Evolutionary conservation across 2,329 filamentous ascomycete genomes (phyloP).

Genomic region (Colletotrichum nymphaeae): DNA sequence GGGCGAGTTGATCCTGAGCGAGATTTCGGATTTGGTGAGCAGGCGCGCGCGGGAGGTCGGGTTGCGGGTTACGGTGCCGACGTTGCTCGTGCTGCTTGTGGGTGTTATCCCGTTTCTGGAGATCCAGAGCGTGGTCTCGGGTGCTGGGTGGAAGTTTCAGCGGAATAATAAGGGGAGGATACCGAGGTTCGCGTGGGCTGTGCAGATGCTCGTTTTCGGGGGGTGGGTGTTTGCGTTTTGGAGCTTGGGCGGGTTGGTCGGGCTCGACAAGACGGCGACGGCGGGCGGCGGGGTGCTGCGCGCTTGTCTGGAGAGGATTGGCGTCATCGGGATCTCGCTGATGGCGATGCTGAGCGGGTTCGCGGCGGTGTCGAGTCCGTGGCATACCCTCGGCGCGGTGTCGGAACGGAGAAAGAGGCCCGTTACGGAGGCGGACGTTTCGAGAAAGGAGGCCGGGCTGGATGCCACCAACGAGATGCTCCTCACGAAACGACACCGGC

Average conservation of each 20-base stretch:
- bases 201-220: slow-evolving; percentile 72
- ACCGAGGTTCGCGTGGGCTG: slow-evolving; percentile 71
- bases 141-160: slow-evolving; percentile 72
- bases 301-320: slow-evolving; percentile 76
- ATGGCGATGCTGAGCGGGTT: slow-evolving; percentile 93
- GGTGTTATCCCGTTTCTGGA: slow-evolving; percentile 83
- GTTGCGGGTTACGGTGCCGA: slow-evolving; percentile 75
- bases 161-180: slow-evolving; percentile 66
- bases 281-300: slow-evolving; percentile 51
- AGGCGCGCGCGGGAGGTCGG: slow-evolving; percentile 74
- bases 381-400: slow-evolving; percentile 81
- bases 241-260: slow-evolving; percentile 75
- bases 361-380: slow-evolving; percentile 87
- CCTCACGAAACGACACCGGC: slow-evolving; percentile 76
- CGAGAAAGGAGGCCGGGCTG: slow-evolving; percentile 81
- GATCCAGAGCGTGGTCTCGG: slow-evolving; percentile 72
- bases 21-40: slow-evolving; percentile 82
- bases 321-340: slow-evolving; percentile 85
- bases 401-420: slow-evolving; percentile 61
- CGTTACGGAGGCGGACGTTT: slow-evolving; percentile 79
- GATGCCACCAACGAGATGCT: slow-evolving; percentile 86
- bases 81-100: slow-evolving; percentile 78
- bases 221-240: slow-evolving; percentile 82
- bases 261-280: slow-evolving; percentile 44
- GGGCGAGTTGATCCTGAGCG: slow-evolving; percentile 84